phyloP scores from a whole-genome alignment of 495 filamentous ascomycete species.

The Tuber indicum region DNA sequence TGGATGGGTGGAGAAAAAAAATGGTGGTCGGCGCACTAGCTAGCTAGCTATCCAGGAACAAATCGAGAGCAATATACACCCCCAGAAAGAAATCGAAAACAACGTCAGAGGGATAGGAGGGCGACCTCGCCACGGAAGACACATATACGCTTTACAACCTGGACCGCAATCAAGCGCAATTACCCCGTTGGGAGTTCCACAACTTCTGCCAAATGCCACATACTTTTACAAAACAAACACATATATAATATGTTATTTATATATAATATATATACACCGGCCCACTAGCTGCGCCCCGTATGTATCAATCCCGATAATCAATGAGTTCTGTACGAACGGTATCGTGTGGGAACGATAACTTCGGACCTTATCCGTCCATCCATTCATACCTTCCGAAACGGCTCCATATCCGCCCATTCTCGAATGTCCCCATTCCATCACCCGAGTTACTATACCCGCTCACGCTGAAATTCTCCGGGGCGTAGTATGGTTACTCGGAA shows the following conservation, averaged over 20 bases:
- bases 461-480: not conserved
- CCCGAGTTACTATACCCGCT: not conserved
- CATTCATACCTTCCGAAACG: not conserved
- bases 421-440: not conserved
- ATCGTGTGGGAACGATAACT: not conserved
- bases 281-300: no score
- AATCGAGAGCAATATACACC: not conserved
- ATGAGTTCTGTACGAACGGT: no score
- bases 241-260: no score
- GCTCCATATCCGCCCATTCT: not conserved
- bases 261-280: no score
- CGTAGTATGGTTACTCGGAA: no score
- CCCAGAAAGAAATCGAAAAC: not conserved
- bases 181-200: not conserved
- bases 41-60: not conserved
- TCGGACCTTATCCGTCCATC: not conserved
- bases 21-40: not conserved
- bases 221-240: no score
- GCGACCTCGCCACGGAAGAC: not conserved
- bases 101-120: not conserved
- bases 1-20: not conserved
- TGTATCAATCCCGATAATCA: no score
- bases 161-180: not conserved
- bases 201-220: no score
- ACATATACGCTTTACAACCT: not conserved